Conservation (phyloP, 208 protist species). For the Acanthamoeba healyi region DNA sequence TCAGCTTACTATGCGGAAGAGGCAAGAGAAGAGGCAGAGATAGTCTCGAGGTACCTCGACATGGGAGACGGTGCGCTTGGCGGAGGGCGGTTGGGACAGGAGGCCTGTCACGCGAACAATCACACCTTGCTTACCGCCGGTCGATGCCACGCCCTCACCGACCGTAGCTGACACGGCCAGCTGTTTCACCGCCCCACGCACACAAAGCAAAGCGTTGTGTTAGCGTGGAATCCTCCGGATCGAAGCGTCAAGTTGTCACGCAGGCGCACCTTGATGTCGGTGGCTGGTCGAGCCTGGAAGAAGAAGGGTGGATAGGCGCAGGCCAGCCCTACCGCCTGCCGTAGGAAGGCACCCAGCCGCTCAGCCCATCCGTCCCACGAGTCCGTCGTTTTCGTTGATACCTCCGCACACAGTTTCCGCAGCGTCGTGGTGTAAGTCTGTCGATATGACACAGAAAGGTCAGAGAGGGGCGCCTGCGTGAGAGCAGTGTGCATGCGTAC, state of each 20-base stretch:
- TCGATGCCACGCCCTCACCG: constrained; percentile 1
- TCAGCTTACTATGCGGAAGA: too few relatives aligned
- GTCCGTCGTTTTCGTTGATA: neutral
- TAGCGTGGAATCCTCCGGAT: too few relatives aligned
- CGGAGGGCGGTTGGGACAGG: neutral
- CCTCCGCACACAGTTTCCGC: neutral
- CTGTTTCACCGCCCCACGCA: neutral
- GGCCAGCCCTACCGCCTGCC: neutral
- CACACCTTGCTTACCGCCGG: constrained; percentile 11
- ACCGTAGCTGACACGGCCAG: constrained; percentile 21
- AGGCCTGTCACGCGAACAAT: constrained; percentile 1
- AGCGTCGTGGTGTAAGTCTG: neutral
- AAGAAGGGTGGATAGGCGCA: constrained; percentile 38
- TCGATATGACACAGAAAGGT: too few relatives aligned
- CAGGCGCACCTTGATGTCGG: neutral
- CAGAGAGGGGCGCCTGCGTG: too few relatives aligned
- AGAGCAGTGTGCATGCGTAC: too few relatives aligned
- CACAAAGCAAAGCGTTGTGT: too few relatives aligned
- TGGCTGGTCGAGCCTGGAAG: constrained; percentile 15
- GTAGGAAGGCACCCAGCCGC: neutral
- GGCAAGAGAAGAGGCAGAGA: too few relatives aligned
- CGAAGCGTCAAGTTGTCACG: too few relatives aligned
- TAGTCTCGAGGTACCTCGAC: neutral
- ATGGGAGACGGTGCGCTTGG: constrained; percentile 8
- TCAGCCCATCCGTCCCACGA: constrained; percentile 7